Evolutionary conservation across 108 stramenopile species (phyloP).

Genomic region (Pseudonitzschia delicatissima): DNA sequence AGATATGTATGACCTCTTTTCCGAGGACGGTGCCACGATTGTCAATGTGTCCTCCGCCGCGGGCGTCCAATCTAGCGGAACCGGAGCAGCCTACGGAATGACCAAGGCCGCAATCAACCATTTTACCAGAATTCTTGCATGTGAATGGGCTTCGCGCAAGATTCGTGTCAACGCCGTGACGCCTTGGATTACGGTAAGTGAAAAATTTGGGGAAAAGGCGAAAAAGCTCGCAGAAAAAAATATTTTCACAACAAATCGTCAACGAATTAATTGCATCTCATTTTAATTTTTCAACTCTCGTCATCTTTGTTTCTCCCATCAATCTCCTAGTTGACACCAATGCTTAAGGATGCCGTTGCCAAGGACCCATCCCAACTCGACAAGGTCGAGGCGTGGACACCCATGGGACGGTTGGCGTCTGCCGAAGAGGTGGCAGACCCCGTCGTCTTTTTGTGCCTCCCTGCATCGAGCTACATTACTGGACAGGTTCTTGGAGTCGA

Average conservation of each 20-base stretch:
- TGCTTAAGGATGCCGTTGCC: slow-evolving; percentile 62
- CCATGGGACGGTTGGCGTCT: slow-evolving; percentile 58
- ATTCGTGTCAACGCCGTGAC: slow-evolving; percentile 87
- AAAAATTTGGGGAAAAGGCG: too few relatives aligned
- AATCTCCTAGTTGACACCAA: slow-evolving; percentile 63
- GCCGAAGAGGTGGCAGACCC: slow-evolving; percentile 78
- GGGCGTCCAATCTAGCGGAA: slow-evolving; percentile 71
- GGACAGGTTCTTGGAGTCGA: slow-evolving; percentile 93
- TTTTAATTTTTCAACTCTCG: neutral
- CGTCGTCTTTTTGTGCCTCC: slow-evolving; percentile 90
- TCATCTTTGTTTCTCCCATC: too few relatives aligned
- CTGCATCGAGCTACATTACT: slow-evolving; percentile 90
- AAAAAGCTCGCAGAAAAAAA: too few relatives aligned
- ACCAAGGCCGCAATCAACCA: slow-evolving; percentile 88
- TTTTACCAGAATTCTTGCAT: slow-evolving; percentile 67
- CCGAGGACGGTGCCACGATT: slow-evolving; percentile 48
- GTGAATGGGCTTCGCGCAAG: slow-evolving; percentile 78
- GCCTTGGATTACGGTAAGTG: slow-evolving; percentile 73
- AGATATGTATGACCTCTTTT: slow-evolving; percentile 35
- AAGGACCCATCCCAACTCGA: slow-evolving; percentile 52
- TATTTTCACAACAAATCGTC: neutral
- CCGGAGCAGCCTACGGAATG: slow-evolving; percentile 81
- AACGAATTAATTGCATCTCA: neutral
- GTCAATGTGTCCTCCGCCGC: slow-evolving; percentile 88
- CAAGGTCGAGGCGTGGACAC: slow-evolving; percentile 71